Evolutionary conservation across 2,329 filamentous ascomycete species (phyloP).

Genomic region (Scedosporium dehoogii): DNA sequence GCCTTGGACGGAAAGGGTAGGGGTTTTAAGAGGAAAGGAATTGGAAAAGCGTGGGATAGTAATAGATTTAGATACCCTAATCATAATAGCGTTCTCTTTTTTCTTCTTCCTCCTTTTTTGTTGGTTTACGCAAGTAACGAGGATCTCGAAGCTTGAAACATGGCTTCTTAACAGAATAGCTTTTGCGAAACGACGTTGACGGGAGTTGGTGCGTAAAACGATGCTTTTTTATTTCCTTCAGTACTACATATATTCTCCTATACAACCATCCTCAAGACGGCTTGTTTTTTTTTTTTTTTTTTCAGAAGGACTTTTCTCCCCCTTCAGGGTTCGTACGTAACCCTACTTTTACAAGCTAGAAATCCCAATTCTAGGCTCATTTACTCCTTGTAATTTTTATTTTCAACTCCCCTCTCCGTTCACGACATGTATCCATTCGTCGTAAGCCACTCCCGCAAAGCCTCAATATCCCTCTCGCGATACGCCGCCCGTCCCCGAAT

Average conservation of each 20-base stretch:
- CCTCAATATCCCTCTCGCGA: constrained; percentile 61
- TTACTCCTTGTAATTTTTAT: too few species aligned
- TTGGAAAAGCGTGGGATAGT: too few species aligned
- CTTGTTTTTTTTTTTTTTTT: too few species aligned
- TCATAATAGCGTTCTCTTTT: neutral
- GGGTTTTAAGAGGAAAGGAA: neutral
- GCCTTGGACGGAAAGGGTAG: constrained; percentile 2
- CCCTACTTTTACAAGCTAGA: too few species aligned
- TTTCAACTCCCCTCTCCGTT: too few species aligned
- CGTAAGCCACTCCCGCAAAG: constrained; percentile 69
- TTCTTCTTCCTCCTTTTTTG: neutral
- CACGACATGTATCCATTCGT: constrained; percentile 34
- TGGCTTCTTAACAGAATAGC: too few species aligned
- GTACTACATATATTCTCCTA: too few species aligned
- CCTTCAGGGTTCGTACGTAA: too few species aligned
- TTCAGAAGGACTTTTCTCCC: too few species aligned
- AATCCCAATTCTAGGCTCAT: too few species aligned
- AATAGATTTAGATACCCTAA: constrained; percentile 2
- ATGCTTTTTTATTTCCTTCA: constrained; percentile 4
- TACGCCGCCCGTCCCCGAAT: constrained; percentile 78
- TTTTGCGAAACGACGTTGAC: neutral
- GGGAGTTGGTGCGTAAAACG: neutral
- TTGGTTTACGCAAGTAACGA: neutral
- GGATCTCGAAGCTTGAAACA: too few species aligned
- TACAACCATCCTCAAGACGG: too few species aligned